Evolutionary conservation across 192 early-diverging fungal genomes (phyloP).

Genomic region (Chytriomyces hyalinus): DNA sequence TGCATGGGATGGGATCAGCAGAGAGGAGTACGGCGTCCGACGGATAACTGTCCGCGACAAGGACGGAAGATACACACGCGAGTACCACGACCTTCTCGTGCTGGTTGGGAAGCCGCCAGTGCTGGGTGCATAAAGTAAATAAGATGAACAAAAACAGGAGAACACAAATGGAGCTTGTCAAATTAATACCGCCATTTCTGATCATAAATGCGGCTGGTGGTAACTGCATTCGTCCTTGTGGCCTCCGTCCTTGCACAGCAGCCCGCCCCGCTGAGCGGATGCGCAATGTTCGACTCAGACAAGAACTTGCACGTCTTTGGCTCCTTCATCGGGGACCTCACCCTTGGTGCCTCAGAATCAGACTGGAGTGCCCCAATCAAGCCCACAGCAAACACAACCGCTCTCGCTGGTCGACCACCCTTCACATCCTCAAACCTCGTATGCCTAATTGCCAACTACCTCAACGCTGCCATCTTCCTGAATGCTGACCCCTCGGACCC

Average conservation of each 20-base stretch:
- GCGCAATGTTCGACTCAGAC: neutral
- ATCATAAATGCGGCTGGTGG: no score
- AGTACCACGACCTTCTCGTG: constrained; percentile 24
- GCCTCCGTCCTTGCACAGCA: no score
- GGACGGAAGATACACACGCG: constrained; percentile 2
- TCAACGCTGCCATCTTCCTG: constrained; percentile 30
- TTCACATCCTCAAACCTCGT: constrained; percentile 26
- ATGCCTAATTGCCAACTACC: constrained; percentile 20
- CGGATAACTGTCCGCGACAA: neutral
- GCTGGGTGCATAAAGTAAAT: neutral
- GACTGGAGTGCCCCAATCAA: neutral
- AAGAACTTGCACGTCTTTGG: constrained; percentile 20
- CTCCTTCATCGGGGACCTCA: constrained; percentile 8
- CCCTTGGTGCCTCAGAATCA: neutral
- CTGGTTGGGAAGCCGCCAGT: constrained; percentile 30
- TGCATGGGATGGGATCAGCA: neutral
- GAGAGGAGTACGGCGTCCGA: neutral
- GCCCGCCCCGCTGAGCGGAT: neutral
- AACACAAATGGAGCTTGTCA: no score
- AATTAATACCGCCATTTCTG: no score
- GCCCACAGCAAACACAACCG: constrained; percentile 7
- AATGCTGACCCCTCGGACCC: constrained; percentile 23
- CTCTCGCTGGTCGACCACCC: constrained; percentile 15
- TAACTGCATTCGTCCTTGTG: no score
- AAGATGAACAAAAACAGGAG: no score